phyloP scores from a whole-genome alignment of 257 asterid species.

The Nemophila menziesii region DNA sequence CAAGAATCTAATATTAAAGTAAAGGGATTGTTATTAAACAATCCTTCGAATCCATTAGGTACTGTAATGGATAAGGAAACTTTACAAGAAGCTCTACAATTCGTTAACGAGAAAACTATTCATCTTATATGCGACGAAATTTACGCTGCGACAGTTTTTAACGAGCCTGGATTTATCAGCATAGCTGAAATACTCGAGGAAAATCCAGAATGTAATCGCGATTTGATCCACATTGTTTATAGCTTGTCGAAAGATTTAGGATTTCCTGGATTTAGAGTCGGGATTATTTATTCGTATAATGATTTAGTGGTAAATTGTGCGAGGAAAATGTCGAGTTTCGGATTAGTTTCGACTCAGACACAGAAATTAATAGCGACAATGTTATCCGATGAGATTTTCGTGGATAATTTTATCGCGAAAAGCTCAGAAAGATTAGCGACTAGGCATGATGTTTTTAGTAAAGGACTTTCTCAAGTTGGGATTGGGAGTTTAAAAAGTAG shows the following conservation, averaged over 20 bases:
- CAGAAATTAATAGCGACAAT: conserved; percentile 54
- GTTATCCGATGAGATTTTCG: conserved; percentile 50
- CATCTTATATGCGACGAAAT: conserved; percentile 78
- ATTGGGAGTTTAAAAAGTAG: conserved; percentile 40
- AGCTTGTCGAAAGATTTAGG: conserved; percentile 83
- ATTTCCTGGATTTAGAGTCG: conserved; percentile 77
- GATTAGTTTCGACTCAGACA: conserved; percentile 72
- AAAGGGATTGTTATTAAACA: conserved; percentile 59
- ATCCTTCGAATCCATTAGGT: conserved; percentile 82
- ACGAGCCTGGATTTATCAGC: conserved; percentile 47
- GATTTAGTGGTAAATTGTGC: conserved; percentile 42
- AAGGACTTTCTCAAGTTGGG: conserved; percentile 42
- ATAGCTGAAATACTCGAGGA: conserved; percentile 54
- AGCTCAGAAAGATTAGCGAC: conserved; percentile 37
- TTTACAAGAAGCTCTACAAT: conserved; percentile 24
- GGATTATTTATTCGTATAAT: conserved; percentile 64
- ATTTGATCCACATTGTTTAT: conserved; percentile 62
- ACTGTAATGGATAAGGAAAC: conserved; percentile 51
- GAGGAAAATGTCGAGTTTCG: conserved; percentile 79
- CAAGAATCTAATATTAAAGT: conserved; percentile 41
- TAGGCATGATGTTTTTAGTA: conserved; percentile 33
- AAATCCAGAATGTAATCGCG: conserved; percentile 19
- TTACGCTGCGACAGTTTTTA: conserved; percentile 76
- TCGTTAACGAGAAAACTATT: conserved; percentile 40
- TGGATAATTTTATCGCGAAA: conserved; percentile 29